Evolutionary conservation across 306 rosid species (phyloP).

Genomic region (Medicago arabica): DNA sequence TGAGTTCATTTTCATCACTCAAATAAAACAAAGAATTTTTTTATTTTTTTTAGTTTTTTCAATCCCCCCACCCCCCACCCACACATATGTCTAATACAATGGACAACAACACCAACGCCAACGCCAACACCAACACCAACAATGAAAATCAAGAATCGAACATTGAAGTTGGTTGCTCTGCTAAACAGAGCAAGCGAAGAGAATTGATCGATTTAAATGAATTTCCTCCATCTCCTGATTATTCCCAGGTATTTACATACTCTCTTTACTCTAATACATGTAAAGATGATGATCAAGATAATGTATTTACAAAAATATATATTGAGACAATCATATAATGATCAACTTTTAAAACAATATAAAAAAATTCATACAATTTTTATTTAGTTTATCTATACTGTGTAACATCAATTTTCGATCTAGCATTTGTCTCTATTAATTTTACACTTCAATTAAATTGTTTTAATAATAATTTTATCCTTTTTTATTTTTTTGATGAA

Average conservation of each 20-base stretch:
- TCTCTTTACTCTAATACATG: background rate
- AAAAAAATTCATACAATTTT: background rate
- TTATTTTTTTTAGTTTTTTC: background rate
- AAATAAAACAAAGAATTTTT: background rate
- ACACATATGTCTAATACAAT: background rate
- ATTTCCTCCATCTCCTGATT: background rate
- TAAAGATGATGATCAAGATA: background rate
- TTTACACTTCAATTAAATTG: background rate
- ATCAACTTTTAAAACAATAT: background rate
- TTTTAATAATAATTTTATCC: background rate
- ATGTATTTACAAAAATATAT: background rate
- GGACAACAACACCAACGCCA: background rate
- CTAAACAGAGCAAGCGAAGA: background rate
- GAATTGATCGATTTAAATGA: background rate
- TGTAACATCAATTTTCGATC: background rate
- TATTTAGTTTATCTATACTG: background rate
- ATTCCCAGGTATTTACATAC: background rate
- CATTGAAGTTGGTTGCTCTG: background rate
- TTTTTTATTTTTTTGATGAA: background rate
- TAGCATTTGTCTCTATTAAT: background rate
- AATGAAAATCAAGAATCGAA: background rate
- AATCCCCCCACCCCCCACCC: background rate
- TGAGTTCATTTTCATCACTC: background rate
- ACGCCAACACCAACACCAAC: background rate
- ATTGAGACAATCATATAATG: background rate